These are phyloP conservation scores for Aspergillus felis DNA, from an alignment of 2,329 filamentous ascomycete genomes.

Conservation along the genomic window DNA sequence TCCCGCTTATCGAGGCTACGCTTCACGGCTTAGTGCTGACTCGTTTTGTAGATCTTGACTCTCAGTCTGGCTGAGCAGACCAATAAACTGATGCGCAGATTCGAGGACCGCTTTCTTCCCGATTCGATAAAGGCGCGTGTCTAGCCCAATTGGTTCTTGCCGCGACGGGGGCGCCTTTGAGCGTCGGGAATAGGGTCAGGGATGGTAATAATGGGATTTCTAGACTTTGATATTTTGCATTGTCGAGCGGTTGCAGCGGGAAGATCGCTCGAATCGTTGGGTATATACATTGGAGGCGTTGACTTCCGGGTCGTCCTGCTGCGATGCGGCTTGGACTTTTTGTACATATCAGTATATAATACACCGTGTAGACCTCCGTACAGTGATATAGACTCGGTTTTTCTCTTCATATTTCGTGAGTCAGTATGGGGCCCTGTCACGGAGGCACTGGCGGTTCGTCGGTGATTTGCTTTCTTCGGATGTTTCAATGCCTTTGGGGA, in stretches of 20 bases:
- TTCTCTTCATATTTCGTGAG: neutral
- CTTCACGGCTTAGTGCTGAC: conserved; percentile 17
- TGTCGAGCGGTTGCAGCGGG: neutral
- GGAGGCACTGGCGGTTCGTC: neutral
- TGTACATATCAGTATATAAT: conserved; percentile 13
- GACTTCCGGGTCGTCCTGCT: conserved; percentile 6
- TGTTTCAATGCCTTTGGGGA: neutral
- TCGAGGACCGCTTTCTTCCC: conserved; percentile 62
- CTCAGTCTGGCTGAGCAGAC: conserved; percentile 94
- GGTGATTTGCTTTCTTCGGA: neutral
- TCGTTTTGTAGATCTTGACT: conserved; percentile 64
- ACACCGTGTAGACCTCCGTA: neutral
- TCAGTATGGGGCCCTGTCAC: neutral
- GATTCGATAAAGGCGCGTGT: conserved; percentile 45
- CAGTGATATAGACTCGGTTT: neutral
- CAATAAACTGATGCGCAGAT: conserved; percentile 79
- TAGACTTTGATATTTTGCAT: neutral
- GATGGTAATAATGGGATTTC: neutral
- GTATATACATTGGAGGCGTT: conserved; percentile 20
- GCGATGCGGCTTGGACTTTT: conserved; percentile 8
- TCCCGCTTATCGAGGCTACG: neutral
- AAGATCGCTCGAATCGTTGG: neutral
- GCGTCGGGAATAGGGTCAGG: neutral
- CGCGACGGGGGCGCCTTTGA: neutral
- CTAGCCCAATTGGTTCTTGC: conserved; percentile 24